Conservation (phyloP, 495 filamentous ascomycete species). For the Xylona heveae region DNA sequence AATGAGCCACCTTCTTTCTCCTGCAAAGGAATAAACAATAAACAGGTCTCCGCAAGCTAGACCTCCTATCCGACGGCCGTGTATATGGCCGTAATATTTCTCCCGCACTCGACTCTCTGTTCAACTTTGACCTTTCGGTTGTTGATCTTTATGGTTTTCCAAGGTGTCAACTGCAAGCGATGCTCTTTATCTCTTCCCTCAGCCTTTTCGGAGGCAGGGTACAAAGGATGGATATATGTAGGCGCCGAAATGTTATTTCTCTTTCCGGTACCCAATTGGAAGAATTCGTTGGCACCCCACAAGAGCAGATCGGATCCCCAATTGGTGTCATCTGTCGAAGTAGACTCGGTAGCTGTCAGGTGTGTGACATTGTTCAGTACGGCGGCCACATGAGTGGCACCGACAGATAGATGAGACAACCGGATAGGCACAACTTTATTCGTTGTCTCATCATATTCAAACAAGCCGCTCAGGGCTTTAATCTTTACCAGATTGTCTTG, state of each 20-base stretch:
- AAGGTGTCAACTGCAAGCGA: conserved; percentile 71
- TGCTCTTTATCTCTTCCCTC: conserved; percentile 36
- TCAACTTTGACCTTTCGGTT: conserved; percentile 51
- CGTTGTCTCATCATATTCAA: conserved; percentile 60
- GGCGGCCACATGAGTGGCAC: conserved; percentile 58
- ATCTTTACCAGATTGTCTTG: conserved; percentile 63
- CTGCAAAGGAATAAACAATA: background rate
- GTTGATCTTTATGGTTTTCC: conserved; percentile 41
- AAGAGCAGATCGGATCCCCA: conserved; percentile 73
- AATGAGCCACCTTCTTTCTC: background rate
- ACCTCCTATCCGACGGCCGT: conserved; percentile 13
- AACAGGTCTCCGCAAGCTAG: background rate
- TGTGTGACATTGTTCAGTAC: conserved; percentile 61
- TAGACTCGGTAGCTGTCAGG: conserved; percentile 25
- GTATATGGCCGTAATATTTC: conserved; percentile 68
- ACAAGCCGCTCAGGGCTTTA: conserved; percentile 59
- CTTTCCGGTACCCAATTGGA: conserved; percentile 81
- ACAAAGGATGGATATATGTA: conserved; percentile 56
- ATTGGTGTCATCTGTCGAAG: conserved; percentile 39
- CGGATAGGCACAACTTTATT: conserved; percentile 56
- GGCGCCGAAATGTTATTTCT: conserved; percentile 57
- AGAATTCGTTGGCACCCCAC: conserved; percentile 90
- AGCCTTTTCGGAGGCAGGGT: conserved; percentile 26
- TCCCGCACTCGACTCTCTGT: conserved; percentile 76
- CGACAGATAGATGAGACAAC: conserved; percentile 44